These are phyloP conservation scores for Eucalyptus curtisii DNA, from an alignment of 345 rosid genomes.

Conservation along the genomic window DNA sequence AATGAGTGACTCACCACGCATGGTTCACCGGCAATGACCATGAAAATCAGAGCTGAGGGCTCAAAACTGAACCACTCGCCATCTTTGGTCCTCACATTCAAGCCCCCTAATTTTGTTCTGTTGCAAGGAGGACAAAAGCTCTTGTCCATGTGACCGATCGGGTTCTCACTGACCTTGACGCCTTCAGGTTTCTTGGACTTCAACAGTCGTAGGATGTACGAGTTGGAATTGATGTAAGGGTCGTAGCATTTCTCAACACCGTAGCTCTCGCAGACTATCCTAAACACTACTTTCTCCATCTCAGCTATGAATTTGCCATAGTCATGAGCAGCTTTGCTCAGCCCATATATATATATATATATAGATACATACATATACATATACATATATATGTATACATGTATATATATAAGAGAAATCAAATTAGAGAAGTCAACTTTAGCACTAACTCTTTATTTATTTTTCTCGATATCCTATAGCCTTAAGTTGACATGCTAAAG, in stretches of 20 bases:
- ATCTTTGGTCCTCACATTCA: slow-evolving; percentile 9
- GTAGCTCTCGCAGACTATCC: slow-evolving; percentile 9
- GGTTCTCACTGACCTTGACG: background rate
- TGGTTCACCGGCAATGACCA: slow-evolving; percentile 8
- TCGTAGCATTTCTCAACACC: slow-evolving; percentile 12
- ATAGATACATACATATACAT: no score
- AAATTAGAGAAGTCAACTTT: background rate
- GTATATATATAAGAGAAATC: background rate
- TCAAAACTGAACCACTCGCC: slow-evolving; percentile 5
- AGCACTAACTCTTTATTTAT: background rate
- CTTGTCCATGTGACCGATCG: background rate
- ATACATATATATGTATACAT: no score
- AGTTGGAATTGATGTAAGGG: background rate
- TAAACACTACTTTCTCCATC: background rate
- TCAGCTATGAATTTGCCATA: background rate
- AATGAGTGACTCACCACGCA: background rate
- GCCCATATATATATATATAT: no score
- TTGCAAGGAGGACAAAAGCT: slow-evolving; percentile 3
- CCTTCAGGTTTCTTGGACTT: slow-evolving; percentile 13
- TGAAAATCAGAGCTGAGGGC: background rate
- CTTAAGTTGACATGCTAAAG: background rate
- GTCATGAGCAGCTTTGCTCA: background rate
- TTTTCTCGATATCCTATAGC: background rate
- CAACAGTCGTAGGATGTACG: slow-evolving; percentile 4
- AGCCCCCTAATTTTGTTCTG: slow-evolving; percentile 13